phyloP scores from a whole-genome alignment of 192 early-diverging fungal species.

The Chytriomyces sp. region DNA sequence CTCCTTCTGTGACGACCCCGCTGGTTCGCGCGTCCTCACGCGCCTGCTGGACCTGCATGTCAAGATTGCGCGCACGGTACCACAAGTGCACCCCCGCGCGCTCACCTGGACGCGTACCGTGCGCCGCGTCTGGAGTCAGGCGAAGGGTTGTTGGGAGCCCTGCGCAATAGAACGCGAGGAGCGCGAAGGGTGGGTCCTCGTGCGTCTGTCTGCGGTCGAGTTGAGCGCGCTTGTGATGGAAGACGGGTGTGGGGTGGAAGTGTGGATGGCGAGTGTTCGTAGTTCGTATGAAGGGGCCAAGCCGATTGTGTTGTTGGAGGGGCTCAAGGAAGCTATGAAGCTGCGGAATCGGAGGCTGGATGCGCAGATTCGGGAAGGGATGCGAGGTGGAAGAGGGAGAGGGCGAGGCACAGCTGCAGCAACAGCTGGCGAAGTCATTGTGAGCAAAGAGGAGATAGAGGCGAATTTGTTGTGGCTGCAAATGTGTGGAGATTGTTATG shows the following conservation, averaged over 20 bases:
- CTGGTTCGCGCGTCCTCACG: background rate
- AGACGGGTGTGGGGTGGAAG: background rate
- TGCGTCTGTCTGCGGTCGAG: background rate
- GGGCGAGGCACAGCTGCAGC: background rate
- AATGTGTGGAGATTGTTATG: slow-evolving; percentile 25
- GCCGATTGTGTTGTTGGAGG: slow-evolving; percentile 17
- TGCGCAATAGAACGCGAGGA: background rate
- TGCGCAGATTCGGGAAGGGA: slow-evolving; percentile 1
- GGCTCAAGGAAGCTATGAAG: slow-evolving; percentile 14
- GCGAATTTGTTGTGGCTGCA: slow-evolving; percentile 30
- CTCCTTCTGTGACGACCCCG: background rate
- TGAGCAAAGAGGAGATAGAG: slow-evolving; percentile 27
- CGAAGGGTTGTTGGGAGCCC: background rate
- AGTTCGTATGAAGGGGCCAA: background rate
- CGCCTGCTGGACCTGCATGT: slow-evolving; percentile 5
- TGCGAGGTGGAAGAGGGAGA: background rate
- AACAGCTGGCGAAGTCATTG: background rate
- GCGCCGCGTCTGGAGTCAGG: slow-evolving; percentile 2
- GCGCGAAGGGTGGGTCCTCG: slow-evolving; percentile 9
- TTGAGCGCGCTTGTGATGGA: slow-evolving; percentile 13
- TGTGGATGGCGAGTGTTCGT: background rate
- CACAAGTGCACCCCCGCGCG: background rate
- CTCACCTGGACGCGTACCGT: slow-evolving; percentile 12
- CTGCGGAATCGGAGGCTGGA: background rate
- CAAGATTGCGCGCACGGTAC: background rate